Conservation (phyloP, 176 grass and related monocot genomes). For the Triticum dicoccoides region DNA sequence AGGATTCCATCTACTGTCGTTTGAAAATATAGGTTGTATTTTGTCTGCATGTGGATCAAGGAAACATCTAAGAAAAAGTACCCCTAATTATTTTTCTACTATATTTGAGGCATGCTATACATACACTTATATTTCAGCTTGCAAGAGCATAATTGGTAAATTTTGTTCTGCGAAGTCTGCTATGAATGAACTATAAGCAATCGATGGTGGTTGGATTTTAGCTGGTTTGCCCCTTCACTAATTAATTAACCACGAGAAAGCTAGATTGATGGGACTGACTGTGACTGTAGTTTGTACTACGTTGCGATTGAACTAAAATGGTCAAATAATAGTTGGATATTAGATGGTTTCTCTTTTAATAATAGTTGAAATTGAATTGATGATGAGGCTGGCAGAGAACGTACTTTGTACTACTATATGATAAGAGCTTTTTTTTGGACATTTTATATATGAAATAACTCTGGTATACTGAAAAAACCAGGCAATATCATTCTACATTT, state of each 20-base stretch:
- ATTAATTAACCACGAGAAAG: neutral
- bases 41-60: neutral
- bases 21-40: neutral
- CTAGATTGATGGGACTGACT: neutral
- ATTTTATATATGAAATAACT: neutral
- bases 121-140: neutral
- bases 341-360: slow-evolving; percentile 6
- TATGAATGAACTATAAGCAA: slow-evolving; percentile 2
- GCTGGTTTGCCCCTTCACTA: neutral
- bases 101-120: neutral
- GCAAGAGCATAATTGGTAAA: slow-evolving; percentile 13
- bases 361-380: neutral
- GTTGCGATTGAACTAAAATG: neutral
- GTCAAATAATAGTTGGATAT: neutral
- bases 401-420: neutral
- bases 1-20: neutral
- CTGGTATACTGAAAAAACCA: neutral
- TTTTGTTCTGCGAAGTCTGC: neutral
- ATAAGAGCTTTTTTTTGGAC: neutral
- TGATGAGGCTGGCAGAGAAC: neutral
- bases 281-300: neutral
- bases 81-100: neutral
- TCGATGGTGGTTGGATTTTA: neutral
- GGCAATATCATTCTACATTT: neutral
- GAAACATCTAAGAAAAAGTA: neutral